A percentile compares a stretch with the other conserved stretches of the same genome.
Evolutionary conservation across 495 filamentous ascomycete species (phyloP).

Genomic region (Durotheca rogersii): DNA sequence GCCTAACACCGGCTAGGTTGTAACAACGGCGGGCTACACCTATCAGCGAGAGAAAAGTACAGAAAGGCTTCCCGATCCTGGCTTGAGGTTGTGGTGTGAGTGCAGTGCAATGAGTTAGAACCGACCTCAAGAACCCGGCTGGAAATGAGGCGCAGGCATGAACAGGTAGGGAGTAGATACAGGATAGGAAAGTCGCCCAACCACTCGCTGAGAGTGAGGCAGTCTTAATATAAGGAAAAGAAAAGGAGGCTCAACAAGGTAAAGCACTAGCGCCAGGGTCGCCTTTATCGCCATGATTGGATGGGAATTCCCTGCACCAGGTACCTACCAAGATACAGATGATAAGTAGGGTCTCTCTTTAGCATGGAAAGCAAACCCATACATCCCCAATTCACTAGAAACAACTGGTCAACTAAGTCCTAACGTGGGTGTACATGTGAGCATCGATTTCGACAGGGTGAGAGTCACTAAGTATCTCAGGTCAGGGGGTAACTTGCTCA

Average conservation of each 20-base stretch:
- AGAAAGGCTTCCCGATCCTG: conserved; percentile 8
- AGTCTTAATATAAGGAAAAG: conserved; percentile 7
- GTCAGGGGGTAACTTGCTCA: conserved; percentile 1
- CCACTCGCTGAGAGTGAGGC: conserved; percentile 30
- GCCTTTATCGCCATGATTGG: conserved; percentile 26
- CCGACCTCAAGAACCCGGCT: neutral
- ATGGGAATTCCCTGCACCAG: conserved; percentile 5
- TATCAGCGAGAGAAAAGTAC: conserved; percentile 1
- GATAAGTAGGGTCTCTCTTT: neutral
- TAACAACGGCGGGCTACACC: neutral
- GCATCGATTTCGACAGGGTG: too few relatives aligned
- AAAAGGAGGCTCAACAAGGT: conserved; percentile 23
- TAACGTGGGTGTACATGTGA: too few relatives aligned
- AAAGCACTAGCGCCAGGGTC: conserved; percentile 16
- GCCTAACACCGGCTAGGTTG: conserved; percentile 21
- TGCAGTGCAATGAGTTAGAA: neutral
- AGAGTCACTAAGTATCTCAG: too few relatives aligned
- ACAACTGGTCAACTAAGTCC: too few relatives aligned
- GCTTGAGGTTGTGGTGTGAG: conserved; percentile 5
- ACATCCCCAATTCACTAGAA: too few relatives aligned
- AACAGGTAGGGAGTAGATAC: conserved; percentile 10
- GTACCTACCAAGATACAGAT: neutral
- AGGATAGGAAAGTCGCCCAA: conserved; percentile 9
- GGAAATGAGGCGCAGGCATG: conserved; percentile 23
- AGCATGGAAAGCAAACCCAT: too few relatives aligned